These are phyloP conservation scores for Didymella sp. DNA, from an alignment of 2,329 filamentous ascomycete species.

Conservation along the genomic window DNA sequence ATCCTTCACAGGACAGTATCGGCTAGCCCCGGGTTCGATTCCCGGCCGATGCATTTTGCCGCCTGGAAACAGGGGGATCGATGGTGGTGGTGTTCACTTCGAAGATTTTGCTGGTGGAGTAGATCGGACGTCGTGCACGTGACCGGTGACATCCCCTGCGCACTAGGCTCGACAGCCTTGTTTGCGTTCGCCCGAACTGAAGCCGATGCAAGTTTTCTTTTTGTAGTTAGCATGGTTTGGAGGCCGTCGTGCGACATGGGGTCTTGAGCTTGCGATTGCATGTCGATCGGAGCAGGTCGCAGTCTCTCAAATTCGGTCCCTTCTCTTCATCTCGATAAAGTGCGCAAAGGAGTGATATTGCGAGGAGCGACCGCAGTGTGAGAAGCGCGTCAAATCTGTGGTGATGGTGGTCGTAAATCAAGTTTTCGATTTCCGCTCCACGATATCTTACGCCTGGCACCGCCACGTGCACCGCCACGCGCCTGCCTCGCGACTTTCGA, in stretches of 20 bases:
- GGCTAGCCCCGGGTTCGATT: slow-evolving; percentile 39
- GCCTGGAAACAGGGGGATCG: background rate
- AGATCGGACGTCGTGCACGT: background rate
- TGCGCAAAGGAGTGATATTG: no score
- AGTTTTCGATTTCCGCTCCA: background rate
- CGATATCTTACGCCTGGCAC: background rate
- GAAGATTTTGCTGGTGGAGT: background rate
- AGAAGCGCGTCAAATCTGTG: background rate
- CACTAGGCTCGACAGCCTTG: background rate
- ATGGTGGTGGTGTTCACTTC: background rate
- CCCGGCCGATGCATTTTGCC: slow-evolving; percentile 34
- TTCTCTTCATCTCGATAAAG: background rate
- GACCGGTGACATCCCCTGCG: background rate
- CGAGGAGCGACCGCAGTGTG: background rate
- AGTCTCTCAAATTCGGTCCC: background rate
- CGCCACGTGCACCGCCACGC: slow-evolving; percentile 20
- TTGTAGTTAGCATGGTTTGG: background rate
- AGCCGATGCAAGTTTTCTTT: background rate
- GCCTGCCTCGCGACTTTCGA: slow-evolving; percentile 25
- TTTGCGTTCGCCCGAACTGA: background rate
- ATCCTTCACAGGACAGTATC: slow-evolving; percentile 19
- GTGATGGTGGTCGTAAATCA: background rate
- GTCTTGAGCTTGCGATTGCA: background rate
- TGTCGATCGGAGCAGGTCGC: no score
- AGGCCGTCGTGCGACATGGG: background rate